phyloP scores from a whole-genome alignment of 2,329 filamentous ascomycete species.

The Cladophialophora immunda region DNA sequence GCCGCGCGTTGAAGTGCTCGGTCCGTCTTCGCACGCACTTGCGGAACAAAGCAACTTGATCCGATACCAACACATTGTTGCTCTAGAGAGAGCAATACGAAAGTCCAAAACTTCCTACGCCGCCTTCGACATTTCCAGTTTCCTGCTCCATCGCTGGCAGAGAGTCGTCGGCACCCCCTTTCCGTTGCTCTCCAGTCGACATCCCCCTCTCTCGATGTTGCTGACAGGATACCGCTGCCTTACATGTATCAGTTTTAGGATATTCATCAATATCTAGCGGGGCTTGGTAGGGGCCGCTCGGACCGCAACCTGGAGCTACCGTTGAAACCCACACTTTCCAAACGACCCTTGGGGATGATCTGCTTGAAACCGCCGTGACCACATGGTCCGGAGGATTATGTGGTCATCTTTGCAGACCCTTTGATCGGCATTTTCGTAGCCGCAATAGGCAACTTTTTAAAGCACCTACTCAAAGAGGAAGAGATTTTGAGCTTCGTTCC shows the following conservation, averaged over 20 bases:
- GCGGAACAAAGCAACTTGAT: constrained; percentile 4
- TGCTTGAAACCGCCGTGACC: background rate
- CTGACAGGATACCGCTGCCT: background rate
- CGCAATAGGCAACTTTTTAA: constrained; percentile 9
- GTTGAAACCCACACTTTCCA: constrained; percentile 6
- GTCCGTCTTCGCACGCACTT: constrained; percentile 1
- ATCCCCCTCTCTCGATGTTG: background rate
- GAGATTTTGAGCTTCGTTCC: no score
- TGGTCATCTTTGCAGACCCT: background rate
- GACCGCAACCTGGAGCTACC: background rate
- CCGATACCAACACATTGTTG: background rate
- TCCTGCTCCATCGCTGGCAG: background rate
- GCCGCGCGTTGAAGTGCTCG: background rate
- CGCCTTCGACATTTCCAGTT: background rate
- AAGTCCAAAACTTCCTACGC: background rate
- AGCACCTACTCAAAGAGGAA: constrained; percentile 2
- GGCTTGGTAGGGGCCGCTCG: constrained; percentile 2
- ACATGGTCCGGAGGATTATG: constrained; percentile 2
- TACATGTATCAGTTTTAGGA: constrained; percentile 4
- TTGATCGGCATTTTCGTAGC: constrained; percentile 7
- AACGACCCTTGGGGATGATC: background rate
- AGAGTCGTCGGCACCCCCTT: background rate
- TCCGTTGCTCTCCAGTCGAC: background rate
- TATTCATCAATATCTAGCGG: background rate
- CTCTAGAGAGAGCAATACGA: background rate